Base-by-base conservation (phyloP, 192 early-diverging fungal genomes). In the Dimargaris verticillata region DNA sequence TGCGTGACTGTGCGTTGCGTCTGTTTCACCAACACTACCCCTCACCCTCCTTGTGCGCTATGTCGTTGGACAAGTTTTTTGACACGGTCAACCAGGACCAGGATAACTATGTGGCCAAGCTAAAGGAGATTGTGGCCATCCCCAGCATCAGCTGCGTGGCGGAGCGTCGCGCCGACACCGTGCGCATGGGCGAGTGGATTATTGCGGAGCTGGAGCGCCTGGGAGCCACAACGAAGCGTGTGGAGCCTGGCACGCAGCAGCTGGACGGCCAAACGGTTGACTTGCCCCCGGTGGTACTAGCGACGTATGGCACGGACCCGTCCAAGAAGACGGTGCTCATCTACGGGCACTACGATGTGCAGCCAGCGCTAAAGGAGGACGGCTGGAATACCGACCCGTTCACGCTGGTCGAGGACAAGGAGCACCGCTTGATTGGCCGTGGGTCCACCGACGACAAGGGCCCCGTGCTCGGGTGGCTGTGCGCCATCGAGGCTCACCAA, bases 321-420 rank as follows among this genome's bases (percentile, higher is more conserved):
- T 74, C 62, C 67, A 98, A 98, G 84, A 92, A 92, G 80, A 98
- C 92, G 22, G 84, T 96, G 57, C 77, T 93, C 44, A 90, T 98
- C 61, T 97, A 97, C 74, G 92, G 95, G 18, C 95, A 98, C 74
- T 96, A 96, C 74, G 95, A 98, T 68, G 95, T 98, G 46, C 95
- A 98, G 78, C 95, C 95, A 67, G 83, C 87, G 52, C 72, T 88
- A 60, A 68, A 79, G 55, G 81, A 80, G 64, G 88, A 90, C 66
- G 88, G 92, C 5, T 98, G 95, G 95, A 81, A 74, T 62, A 86
- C 83, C 18, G 89, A 96, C 64, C 95, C 95, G 38, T 98, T 88
- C 66, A 82, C 79, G 44, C 71, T 98, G 64, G 73, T 84, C 10
- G 93, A 96, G 75, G 85, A 85, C 63, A 83, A 82, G 46, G 76